A percentile compares a stretch with the other conserved stretches of the same genome.
phyloP scores from a whole-genome alignment of 495 filamentous ascomycete species.

The Aspergillus carlsbadensis region DNA sequence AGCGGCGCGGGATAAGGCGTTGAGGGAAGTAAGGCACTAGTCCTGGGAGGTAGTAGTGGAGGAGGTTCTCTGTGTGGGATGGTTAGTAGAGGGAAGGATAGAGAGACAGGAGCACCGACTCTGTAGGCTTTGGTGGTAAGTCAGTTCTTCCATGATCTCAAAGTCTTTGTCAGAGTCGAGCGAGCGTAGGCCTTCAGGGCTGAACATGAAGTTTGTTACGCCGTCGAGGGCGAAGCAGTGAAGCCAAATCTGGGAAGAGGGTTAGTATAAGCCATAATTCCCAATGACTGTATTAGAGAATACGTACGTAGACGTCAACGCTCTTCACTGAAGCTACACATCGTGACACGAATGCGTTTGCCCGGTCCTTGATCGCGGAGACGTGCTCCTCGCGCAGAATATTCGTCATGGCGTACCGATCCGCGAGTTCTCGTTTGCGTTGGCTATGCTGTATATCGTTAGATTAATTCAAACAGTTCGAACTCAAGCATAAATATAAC shows the following conservation, averaged over 20 bases:
- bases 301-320: conserved; percentile 58
- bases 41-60: conserved; percentile 25
- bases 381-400: conserved; percentile 53
- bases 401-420: conserved; percentile 67
- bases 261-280: not conserved
- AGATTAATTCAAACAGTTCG: too few species aligned
- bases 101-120: conserved; percentile 35
- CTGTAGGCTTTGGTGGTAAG: conserved; percentile 63
- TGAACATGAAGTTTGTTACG: conserved; percentile 63
- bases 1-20: conserved; percentile 25
- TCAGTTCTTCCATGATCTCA: conserved; percentile 63
- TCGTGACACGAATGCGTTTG: conserved; percentile 48
- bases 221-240: conserved; percentile 69
- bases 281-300: not conserved
- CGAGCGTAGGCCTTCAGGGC: conserved; percentile 58
- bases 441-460: conserved; percentile 48
- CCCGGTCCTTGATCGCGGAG: conserved; percentile 53
- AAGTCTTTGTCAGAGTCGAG: conserved; percentile 49
- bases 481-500: too few species aligned
- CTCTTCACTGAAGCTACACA: conserved; percentile 43
- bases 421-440: conserved; percentile 59
- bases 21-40: conserved; percentile 28
- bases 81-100: not conserved
- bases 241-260: conserved; percentile 27
- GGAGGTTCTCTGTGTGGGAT: conserved; percentile 23